phyloP scores from a whole-genome alignment of 306 rosid species.

The Hippophae tibetana region DNA sequence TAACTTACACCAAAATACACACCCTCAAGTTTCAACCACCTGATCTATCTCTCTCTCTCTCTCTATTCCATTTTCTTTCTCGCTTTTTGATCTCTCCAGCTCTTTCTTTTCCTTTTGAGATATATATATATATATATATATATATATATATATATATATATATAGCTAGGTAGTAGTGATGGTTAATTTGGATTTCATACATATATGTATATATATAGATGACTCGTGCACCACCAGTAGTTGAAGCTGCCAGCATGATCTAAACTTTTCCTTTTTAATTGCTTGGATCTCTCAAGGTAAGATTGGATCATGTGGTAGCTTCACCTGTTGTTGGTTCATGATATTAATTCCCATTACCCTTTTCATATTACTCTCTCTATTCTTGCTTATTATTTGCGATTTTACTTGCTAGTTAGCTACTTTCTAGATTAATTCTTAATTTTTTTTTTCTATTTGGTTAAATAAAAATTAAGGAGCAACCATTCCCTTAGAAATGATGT shows the following conservation, averaged over 20 bases:
- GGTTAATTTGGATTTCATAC: not conserved
- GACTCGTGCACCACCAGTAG: conserved; percentile 48
- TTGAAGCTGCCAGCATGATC: conserved; percentile 91
- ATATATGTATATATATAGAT: not conserved
- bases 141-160: too few species aligned
- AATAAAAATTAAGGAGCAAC: not conserved
- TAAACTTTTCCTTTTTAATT: conserved; percentile 38
- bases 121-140: too few species aligned
- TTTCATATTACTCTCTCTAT: not conserved
- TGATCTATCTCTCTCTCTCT: not conserved
- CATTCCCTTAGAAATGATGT: too few species aligned
- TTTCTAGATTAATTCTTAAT: not conserved
- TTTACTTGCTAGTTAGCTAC: not conserved
- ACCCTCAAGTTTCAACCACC: not conserved
- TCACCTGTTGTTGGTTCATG: conserved; percentile 71
- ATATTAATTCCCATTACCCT: not conserved
- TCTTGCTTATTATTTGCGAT: conserved; percentile 1
- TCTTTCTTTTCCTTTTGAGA: not conserved
- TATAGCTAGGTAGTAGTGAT: not conserved
- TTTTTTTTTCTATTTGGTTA: not conserved
- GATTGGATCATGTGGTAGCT: conserved; percentile 73
- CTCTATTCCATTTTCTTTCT: not conserved
- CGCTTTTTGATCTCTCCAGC: not conserved
- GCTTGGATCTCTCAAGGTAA: conserved; percentile 25
- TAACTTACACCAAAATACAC: not conserved